These are phyloP conservation scores for Fragaria iinumae DNA, from an alignment of 306 rosid species.

Conservation along the genomic window DNA sequence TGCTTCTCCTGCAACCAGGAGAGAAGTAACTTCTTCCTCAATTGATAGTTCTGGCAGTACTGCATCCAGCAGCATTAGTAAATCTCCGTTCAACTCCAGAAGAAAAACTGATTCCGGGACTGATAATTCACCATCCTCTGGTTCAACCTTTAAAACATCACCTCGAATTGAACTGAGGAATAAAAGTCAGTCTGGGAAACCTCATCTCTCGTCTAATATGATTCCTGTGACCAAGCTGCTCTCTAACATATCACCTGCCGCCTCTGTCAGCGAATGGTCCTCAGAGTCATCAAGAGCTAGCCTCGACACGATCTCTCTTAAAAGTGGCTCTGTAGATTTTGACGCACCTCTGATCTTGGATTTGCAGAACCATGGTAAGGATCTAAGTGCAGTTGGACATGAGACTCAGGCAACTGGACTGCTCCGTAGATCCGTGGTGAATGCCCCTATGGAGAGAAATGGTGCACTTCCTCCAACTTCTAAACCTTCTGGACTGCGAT, in stretches of 20 bases:
- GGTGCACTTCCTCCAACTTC: constrained; percentile 39
- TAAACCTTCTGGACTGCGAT: constrained; percentile 78
- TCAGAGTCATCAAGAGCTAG: constrained; percentile 71
- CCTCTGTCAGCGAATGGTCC: constrained; percentile 92
- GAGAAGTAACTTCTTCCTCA: constrained; percentile 42
- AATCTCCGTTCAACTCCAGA: constrained; percentile 44
- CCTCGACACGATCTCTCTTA: constrained; percentile 50
- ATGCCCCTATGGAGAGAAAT: constrained; percentile 30
- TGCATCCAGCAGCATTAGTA: constrained; percentile 43
- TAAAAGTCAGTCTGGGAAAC: constrained; percentile 41
- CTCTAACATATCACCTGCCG: constrained; percentile 72
- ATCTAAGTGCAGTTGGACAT: constrained; percentile 35
- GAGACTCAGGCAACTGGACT: constrained; percentile 38
- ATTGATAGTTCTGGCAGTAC: constrained; percentile 33
- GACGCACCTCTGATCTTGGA: constrained; percentile 39
- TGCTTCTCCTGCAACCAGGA: constrained; percentile 42
- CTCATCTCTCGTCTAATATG: constrained; percentile 41
- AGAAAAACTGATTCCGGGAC: constrained; percentile 38
- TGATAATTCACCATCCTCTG: constrained; percentile 43
- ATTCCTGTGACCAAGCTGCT: constrained; percentile 49
- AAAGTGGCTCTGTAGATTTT: constrained; percentile 41
- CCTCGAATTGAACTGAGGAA: constrained; percentile 44
- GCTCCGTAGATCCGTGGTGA: constrained; percentile 31
- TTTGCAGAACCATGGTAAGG: constrained; percentile 28
- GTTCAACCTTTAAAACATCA: constrained; percentile 45